These are phyloP conservation scores for Neurospora sp. DNA, from an alignment of 495 filamentous ascomycete genomes.

Conservation along the genomic window DNA sequence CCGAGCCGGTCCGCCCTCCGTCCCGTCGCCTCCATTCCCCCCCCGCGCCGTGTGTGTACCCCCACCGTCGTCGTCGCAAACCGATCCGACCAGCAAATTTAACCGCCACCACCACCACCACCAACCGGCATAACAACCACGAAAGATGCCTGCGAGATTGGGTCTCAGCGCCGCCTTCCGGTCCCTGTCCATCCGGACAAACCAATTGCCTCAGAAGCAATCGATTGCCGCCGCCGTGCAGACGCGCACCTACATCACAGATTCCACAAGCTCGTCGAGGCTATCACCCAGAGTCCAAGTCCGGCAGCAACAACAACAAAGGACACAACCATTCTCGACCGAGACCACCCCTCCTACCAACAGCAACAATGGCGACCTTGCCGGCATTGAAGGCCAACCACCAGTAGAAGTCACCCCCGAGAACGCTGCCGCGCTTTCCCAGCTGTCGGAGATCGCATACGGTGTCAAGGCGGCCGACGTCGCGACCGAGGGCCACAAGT, in stretches of 20 bases:
- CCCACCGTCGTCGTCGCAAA: neutral
- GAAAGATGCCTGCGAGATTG: conserved; percentile 41
- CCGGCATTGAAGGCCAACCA: conserved; percentile 12
- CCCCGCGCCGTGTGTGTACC: neutral
- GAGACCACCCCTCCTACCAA: conserved; percentile 2
- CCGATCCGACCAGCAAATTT: neutral
- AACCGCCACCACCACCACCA: neutral
- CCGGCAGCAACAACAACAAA: neutral
- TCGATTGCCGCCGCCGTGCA: conserved; percentile 43
- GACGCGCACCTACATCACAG: conserved; percentile 29
- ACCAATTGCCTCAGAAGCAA: conserved; percentile 53
- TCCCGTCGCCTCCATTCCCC: neutral
- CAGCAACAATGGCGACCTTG: conserved; percentile 3
- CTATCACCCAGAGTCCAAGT: conserved; percentile 1
- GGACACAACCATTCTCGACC: neutral
- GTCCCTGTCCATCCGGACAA: conserved; percentile 33
- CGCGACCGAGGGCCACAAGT: conserved; percentile 54
- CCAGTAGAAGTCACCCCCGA: conserved; percentile 13
- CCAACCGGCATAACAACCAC: conserved; percentile 2
- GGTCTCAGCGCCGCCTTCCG: conserved; percentile 34
- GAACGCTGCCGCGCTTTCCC: conserved; percentile 26
- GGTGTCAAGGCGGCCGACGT: conserved; percentile 20
- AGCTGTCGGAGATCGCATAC: conserved; percentile 25
- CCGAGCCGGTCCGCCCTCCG: neutral
- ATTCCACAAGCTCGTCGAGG: conserved; percentile 1